These are phyloP conservation scores for Stachybotrys elegans DNA, from an alignment of 2,329 filamentous ascomycete genomes.

Conservation along the genomic window DNA sequence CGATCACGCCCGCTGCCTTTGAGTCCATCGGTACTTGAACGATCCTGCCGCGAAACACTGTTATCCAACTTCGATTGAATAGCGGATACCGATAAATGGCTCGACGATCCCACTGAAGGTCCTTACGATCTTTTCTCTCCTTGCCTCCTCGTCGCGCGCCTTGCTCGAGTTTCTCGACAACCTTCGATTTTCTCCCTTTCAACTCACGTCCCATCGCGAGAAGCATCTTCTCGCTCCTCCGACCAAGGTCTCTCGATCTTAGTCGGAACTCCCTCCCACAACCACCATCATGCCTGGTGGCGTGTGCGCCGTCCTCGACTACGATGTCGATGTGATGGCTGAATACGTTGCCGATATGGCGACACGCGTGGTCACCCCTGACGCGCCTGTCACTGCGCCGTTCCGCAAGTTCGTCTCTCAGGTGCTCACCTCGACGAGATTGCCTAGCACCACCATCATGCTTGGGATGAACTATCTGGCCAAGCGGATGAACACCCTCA, in stretches of 20 bases:
- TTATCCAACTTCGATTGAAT: no score
- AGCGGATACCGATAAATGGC: slow-evolving; percentile 33
- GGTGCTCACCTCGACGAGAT: slow-evolving; percentile 82
- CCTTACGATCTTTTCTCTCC: slow-evolving; percentile 11
- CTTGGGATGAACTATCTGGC: slow-evolving; percentile 87
- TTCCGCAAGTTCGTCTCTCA: slow-evolving; percentile 91
- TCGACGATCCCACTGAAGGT: slow-evolving; percentile 18
- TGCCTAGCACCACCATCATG: slow-evolving; percentile 87
- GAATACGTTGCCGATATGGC: slow-evolving; percentile 93
- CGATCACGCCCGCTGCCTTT: no score
- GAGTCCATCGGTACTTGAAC: no score
- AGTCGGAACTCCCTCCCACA: slow-evolving; percentile 24
- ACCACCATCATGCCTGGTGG: slow-evolving; percentile 64
- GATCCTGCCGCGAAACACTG: no score
- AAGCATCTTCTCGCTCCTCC: slow-evolving; percentile 16
- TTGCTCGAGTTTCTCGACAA: slow-evolving; percentile 4
- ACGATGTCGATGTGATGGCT: slow-evolving; percentile 93
- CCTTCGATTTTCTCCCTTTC: slow-evolving; percentile 7
- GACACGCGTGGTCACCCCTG: slow-evolving; percentile 50
- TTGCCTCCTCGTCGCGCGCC: slow-evolving; percentile 4
- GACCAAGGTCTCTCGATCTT: slow-evolving; percentile 37
- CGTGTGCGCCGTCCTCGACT: slow-evolving; percentile 90
- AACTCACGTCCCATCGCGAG: not conserved
- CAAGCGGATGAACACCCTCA: slow-evolving; percentile 73
- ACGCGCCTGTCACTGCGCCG: slow-evolving; percentile 54